Base-by-base conservation (phyloP, 179 eudicot genomes). In the Monotropa hypopitys region DNA sequence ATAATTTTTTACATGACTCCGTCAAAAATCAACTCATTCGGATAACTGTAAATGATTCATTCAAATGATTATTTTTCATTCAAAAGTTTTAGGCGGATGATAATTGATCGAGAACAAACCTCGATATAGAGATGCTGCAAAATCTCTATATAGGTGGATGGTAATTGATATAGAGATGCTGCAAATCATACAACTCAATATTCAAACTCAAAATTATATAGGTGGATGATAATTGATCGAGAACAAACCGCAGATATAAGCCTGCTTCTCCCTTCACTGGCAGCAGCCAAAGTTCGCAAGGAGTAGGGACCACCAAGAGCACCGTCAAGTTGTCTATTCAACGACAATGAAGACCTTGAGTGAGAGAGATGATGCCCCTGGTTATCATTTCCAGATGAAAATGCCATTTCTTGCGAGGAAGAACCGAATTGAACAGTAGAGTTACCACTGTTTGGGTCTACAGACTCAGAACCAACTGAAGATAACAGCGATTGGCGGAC, bases 241-340 rank as follows among this genome's bases (percentile, higher is more conserved):
- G 76, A 38, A 86, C 87, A 76, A 74, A 94, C 98, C 98, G 92
- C 98, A 8, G 94, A 88, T 7, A 88, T 90, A 56, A 92, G 87
- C 84, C 96, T 79, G 87, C 87, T 87, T 87, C 97, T 87, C 84
- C 97, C 97, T 84, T 91, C 98, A 76, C 92, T 79, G 16, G 85
- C 94, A 85, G 91, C 86, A 72, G 90, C 88, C 80, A 88, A 81
- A 61, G 85, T 84, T 49, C 92, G 87, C 78, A 88, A 77, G 1
- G 93, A 85, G 84, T 86, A 77, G 10, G 94, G 91, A 45, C 88
- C 47, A 53, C 91, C 90, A 40, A 75, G 75, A 71, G 79, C 80
- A 81, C 89, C 88, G 50, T 88, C 97, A 56, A 80, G 86, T 53
- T 89, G 94, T 79, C 96, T 85, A 61, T 89, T 92, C 79, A 87